Evolutionary conservation across 495 filamentous ascomycete genomes (phyloP).

Genomic region (Aeminium ludgeri): DNA sequence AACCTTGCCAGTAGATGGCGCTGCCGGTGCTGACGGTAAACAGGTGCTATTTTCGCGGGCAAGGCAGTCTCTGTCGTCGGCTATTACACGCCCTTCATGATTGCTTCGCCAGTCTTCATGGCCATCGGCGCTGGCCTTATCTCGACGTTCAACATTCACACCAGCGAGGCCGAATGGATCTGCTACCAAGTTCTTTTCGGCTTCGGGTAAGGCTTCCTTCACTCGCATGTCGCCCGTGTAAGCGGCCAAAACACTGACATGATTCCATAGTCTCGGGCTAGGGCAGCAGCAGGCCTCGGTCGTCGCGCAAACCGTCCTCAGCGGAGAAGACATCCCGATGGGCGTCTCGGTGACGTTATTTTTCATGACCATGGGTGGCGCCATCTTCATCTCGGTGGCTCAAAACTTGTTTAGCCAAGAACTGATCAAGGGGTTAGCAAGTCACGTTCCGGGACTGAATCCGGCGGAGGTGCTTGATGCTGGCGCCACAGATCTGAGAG

Average conservation of each 20-base stretch:
- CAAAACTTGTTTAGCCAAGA: constrained; percentile 25
- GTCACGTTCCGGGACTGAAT: constrained; percentile 12
- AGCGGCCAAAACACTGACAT: too few relatives aligned
- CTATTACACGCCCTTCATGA: constrained; percentile 65
- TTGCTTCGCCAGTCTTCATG: constrained; percentile 38
- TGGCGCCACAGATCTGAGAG: constrained; percentile 22
- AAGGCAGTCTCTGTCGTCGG: constrained; percentile 42
- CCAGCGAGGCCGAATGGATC: constrained; percentile 46
- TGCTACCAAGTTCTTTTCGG: constrained; percentile 62
- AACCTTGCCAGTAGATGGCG: too few relatives aligned
- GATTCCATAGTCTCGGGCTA: too few relatives aligned
- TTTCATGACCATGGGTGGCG: constrained; percentile 25
- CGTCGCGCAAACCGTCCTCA: constrained; percentile 21
- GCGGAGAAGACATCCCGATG: constrained; percentile 22
- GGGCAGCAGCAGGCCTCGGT: constrained; percentile 25
- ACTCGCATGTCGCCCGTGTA: too few relatives aligned
- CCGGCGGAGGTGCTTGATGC: constrained; percentile 16
- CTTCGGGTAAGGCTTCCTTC: constrained; percentile 47
- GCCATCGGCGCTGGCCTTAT: constrained; percentile 56
- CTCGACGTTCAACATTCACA: constrained; percentile 41
- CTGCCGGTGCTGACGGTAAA: not conserved
- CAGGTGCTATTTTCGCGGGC: constrained; percentile 48
- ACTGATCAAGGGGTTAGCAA: not conserved
- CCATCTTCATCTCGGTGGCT: constrained; percentile 20
- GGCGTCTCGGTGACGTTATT: constrained; percentile 24